Percentiles rank a stretch among this genome's conserved stretches.
phyloP scores from a whole-genome alignment of 208 protist species.

The Leptomonas seymouri region DNA sequence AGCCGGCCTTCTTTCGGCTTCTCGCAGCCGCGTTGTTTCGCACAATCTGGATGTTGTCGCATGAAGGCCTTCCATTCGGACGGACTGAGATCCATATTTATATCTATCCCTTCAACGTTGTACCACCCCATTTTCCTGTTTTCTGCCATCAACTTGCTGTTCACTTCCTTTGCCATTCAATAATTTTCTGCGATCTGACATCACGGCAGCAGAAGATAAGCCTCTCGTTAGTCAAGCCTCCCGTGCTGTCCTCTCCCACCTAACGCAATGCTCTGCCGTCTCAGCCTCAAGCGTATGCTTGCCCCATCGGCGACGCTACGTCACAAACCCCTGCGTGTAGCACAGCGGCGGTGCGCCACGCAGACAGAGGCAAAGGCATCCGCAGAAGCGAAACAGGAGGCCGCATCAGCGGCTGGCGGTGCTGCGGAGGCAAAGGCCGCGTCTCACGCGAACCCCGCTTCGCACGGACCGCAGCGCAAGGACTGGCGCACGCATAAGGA shows the following conservation, averaged over 20 bases:
- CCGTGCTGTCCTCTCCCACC: not conserved
- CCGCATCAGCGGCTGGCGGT: conserved; percentile 24
- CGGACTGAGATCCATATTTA: too few species aligned
- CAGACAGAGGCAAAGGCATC: conserved; percentile 31
- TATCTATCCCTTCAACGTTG: too few species aligned
- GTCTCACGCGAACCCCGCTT: conserved; percentile 17
- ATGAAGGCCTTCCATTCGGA: too few species aligned
- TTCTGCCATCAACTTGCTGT: too few species aligned
- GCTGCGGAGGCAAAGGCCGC: conserved; percentile 26
- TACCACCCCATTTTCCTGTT: too few species aligned
- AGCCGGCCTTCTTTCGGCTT: not conserved
- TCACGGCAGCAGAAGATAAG: too few species aligned
- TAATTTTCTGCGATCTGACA: too few species aligned
- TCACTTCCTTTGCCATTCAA: too few species aligned
- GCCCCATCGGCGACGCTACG: conserved; percentile 5
- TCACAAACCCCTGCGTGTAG: conserved; percentile 4
- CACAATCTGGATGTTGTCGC: too few species aligned
- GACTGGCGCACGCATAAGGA: conserved; percentile 84
- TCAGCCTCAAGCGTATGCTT: conserved; percentile 14
- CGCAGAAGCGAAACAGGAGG: conserved; percentile 31
- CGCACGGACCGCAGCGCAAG: conserved; percentile 55
- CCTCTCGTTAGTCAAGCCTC: not conserved
- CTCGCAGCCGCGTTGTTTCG: not conserved
- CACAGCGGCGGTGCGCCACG: conserved; percentile 32
- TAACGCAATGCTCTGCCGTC: conserved; percentile 9